Conservation (phyloP, 345 rosid genomes). For the Melaleuca quinquenervia region DNA sequence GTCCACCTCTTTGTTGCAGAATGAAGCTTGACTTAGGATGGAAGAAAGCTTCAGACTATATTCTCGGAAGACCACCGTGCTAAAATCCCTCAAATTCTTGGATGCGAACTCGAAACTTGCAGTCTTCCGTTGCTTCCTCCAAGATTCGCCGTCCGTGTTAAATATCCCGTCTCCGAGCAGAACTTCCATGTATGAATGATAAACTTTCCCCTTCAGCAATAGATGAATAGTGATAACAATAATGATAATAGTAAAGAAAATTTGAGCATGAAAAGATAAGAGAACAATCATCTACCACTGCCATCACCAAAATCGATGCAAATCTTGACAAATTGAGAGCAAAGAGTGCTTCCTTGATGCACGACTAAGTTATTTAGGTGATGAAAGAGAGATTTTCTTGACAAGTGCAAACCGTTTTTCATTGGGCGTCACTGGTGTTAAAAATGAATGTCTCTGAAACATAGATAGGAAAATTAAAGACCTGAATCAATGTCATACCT, state of each 20-base stretch:
- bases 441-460: not conserved
- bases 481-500: constrained; percentile 28
- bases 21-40: constrained; percentile 51
- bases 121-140: constrained; percentile 90
- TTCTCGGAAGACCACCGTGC: constrained; percentile 78
- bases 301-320: not conserved
- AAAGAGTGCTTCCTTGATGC: not conserved
- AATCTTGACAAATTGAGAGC: not conserved
- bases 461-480: not conserved
- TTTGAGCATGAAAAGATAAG: not conserved
- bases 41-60: constrained; percentile 67
- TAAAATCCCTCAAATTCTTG: constrained; percentile 83
- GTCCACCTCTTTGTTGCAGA: constrained; percentile 44
- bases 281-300: not conserved
- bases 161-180: constrained; percentile 85
- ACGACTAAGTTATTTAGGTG: not conserved
- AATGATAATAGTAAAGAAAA: not conserved
- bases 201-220: constrained; percentile 60
- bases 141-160: constrained; percentile 78
- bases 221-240: not conserved
- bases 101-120: constrained; percentile 98
- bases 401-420: not conserved
- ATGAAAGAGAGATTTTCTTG: not conserved
- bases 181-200: constrained; percentile 94
- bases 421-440: not conserved